Evolutionary conservation across 192 early-diverging fungal genomes (phyloP), one percentile per base, ranked within the genome.

Genomic region (Fimicolochytrium jonesii): DNA sequence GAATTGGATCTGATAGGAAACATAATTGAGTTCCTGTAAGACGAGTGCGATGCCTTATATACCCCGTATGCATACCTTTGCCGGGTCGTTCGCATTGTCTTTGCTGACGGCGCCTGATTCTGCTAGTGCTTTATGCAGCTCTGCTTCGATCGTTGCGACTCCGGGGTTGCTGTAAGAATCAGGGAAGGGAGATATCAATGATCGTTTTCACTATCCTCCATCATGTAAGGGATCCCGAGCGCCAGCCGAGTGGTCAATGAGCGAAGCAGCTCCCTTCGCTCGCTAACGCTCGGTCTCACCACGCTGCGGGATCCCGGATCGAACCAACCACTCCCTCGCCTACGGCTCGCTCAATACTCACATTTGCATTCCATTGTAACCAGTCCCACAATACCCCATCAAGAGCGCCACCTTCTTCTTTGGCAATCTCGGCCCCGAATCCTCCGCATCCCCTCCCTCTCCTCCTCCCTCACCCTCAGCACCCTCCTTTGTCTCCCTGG

Each of bases 321-420:
- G n/a, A n/a, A n/a, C n/a, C n/a, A n/a, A n/a, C n/a, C n/a, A n/a
- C n/a, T n/a, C n/a, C n/a, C n/a, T n/a, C n/a, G n/a, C n/a, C n/a
- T n/a, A n/a, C n/a, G n/a, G n/a, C n/a, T n/a, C n/a, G n/a, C n/a
- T n/a, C n/a, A n/a, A n/a, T n/a, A 65, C 78, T 66, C 80, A 90
- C 87, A 94, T 80, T 69, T 99, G 97, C 93, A 96, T 93, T 18
- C 97, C 97, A 59, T 89, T 84, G 81, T 92, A 99, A 1, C 90
- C 95, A 32, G 93, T 90, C 1, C 97, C 97, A 67, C 90, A 91
- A 73, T 89, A 99, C 11, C 92, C 89, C 74, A 99, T 80, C 49
- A 99, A 58, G 9, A 97, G 70, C 0, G 93, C 95, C 10, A 95
- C 88, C 37, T 91, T 89, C 39, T 84, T 79, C 73, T 99, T 99